Evolutionary conservation across 192 early-diverging fungal genomes (phyloP).

Genomic region (Diversispora epigaea): DNA sequence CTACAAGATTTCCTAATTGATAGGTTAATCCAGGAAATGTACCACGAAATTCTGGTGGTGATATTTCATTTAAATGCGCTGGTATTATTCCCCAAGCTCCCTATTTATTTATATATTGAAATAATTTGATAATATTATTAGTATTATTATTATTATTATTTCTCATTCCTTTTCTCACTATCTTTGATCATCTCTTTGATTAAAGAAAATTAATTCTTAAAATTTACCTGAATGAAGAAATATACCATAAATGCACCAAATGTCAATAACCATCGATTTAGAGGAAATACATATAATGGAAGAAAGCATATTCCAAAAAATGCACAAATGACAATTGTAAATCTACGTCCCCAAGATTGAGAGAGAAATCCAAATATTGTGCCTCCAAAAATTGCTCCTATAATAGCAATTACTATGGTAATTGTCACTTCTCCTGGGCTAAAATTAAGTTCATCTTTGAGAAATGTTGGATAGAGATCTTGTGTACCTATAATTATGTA

Average conservation of each 20-base stretch:
- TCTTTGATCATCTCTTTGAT: neutral
- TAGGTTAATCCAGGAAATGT: slow-evolving; percentile 73
- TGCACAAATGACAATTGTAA: slow-evolving; percentile 52
- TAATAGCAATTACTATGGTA: slow-evolving; percentile 58
- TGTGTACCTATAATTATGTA: slow-evolving; percentile 42
- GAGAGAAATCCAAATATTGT: slow-evolving; percentile 68
- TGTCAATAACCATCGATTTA: slow-evolving; percentile 34
- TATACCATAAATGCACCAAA: slow-evolving; percentile 52
- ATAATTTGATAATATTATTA: neutral
- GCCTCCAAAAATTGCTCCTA: slow-evolving; percentile 71
- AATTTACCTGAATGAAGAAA: slow-evolving; percentile 55
- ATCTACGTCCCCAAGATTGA: slow-evolving; percentile 64
- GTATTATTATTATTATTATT: neutral
- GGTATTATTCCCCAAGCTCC: slow-evolving; percentile 60
- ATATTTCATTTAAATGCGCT: slow-evolving; percentile 66
- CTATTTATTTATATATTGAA: neutral
- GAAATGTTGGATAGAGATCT: slow-evolving; percentile 72
- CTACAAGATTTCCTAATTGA: slow-evolving; percentile 72
- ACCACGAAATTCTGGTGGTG: slow-evolving; percentile 64
- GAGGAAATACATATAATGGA: slow-evolving; percentile 63
- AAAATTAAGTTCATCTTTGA: slow-evolving; percentile 60
- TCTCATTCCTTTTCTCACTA: too few relatives aligned
- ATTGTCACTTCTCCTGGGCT: slow-evolving; percentile 51
- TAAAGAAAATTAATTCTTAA: neutral
- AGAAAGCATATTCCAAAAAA: slow-evolving; percentile 62